These are phyloP conservation scores for Monosporascus cannonballus DNA, from an alignment of 2,329 filamentous ascomycete species.

Conservation along the genomic window DNA sequence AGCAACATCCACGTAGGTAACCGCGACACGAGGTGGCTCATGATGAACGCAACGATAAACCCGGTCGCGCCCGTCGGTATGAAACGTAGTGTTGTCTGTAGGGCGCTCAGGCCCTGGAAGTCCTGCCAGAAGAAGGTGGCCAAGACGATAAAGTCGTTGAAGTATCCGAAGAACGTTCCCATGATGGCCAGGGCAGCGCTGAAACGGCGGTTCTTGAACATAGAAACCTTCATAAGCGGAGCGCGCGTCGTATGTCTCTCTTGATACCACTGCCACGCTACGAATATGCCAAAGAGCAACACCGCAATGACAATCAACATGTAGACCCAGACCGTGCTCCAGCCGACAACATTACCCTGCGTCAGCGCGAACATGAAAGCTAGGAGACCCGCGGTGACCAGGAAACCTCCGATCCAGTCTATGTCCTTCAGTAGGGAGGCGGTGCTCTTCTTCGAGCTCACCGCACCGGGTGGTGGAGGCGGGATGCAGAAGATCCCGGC, in stretches of 20 bases:
- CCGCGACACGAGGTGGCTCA: constrained; percentile 50
- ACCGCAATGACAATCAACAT: constrained; percentile 52
- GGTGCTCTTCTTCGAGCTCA: constrained; percentile 13
- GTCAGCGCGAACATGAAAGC: constrained; percentile 61
- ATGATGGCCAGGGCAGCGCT: constrained; percentile 60
- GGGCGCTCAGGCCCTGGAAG: constrained; percentile 52
- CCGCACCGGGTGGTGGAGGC: constrained; percentile 31
- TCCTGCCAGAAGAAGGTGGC: constrained; percentile 67
- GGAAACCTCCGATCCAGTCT: constrained; percentile 60
- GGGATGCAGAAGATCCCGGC: constrained; percentile 57
- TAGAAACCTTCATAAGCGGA: constrained; percentile 61
- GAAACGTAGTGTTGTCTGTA: constrained; percentile 65
- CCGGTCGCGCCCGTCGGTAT: constrained; percentile 59
- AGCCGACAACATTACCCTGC: constrained; percentile 64
- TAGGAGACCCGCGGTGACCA: constrained; percentile 57
- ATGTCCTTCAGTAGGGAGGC: constrained; percentile 39
- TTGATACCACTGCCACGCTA: constrained; percentile 55
- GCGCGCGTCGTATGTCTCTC: constrained; percentile 43
- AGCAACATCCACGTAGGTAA: constrained; percentile 54
- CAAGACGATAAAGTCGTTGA: constrained; percentile 63
- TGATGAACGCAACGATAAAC: constrained; percentile 48
- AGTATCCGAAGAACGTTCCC: constrained; percentile 59
- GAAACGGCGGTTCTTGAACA: constrained; percentile 55
- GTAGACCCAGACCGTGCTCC: constrained; percentile 57
- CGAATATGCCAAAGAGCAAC: constrained; percentile 49